Evolutionary conservation across 2,329 filamentous ascomycete species (phyloP), one percentile per base, ranked within the genome.

Genomic region (Aspergillus sp.): DNA sequence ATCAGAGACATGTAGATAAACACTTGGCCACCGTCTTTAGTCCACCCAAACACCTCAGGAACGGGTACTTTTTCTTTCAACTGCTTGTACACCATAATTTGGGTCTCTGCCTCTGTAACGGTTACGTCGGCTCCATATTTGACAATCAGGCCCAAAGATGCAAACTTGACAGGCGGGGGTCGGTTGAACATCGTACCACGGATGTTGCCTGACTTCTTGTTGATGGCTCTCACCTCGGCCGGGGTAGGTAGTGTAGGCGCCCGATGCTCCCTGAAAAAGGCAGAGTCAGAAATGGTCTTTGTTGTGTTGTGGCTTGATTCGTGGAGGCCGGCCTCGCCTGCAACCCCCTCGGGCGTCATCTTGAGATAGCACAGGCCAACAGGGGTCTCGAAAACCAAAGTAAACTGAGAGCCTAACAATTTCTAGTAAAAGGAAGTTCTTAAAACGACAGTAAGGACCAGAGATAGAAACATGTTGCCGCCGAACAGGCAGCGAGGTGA

Each of bases 61-160:
- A 68, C 44, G n/a, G 65, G 67, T 30, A 69, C 62, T 54, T 56
- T 58, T 44, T 57, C 70, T 54, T 62, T 24, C 15, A 74, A 51
- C n/a, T 59, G 55, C 54, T 71, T 59, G 42, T 60, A 56, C 51
- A 75, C 44, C 60, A 66, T 64, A 2, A 57, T 56, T 61, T 74
- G 70, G 17, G 70, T 67, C 48, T 67, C 42, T 19, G 66, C 67
- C 54, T 75, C 74, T 24, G 56, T 52, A 40, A 67, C 33, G n/a
- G 67, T 72, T 13, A 69, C 61, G 30, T 71, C 56, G 46, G 61
- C 64, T 53, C 73, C 70, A 53, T 73, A 76, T 56, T 76, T 77
- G 54, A 76, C 68, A 34, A 72, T 13, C 12, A 76, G 59, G 2
- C 68, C 68, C 19, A 75, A 58, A 5, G 68, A 70, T 51, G 69